Evolutionary conservation across 1,284 basidiomycete species (phyloP).

Genomic region (Ganoderma boninense): DNA sequence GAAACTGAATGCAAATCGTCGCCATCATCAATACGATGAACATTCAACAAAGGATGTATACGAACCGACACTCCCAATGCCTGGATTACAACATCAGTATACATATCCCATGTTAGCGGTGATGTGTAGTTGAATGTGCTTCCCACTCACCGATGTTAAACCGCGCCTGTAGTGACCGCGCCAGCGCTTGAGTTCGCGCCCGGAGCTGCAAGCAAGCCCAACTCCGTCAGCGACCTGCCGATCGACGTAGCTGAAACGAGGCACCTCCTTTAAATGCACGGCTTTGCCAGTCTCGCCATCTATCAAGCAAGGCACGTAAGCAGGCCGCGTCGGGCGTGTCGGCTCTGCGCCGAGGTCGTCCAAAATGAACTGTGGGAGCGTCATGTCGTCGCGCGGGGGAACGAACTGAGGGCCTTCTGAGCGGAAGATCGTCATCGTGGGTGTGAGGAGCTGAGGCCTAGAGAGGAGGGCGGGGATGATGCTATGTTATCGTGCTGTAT

Average conservation of each 20-base stretch:
- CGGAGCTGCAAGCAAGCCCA: not conserved
- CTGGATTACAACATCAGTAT: not conserved
- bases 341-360: slow-evolving; percentile 1
- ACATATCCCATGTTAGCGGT: not conserved
- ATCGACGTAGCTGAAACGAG: not conserved
- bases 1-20: too few species aligned
- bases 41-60: too few species aligned
- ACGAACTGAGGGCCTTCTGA: not conserved
- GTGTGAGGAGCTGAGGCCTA: too few species aligned
- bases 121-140: too few species aligned
- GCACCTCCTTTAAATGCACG: not conserved
- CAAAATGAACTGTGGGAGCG: slow-evolving; percentile 7
- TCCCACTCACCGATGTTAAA: not conserved
- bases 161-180: not conserved
- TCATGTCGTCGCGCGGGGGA: slow-evolving; percentile 5
- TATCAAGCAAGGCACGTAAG: slow-evolving; percentile 3
- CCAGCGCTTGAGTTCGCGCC: not conserved
- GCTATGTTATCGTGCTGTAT: too few species aligned
- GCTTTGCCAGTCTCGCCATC: not conserved
- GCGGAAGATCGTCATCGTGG: slow-evolving; percentile 1
- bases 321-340: not conserved
- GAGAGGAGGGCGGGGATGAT: too few species aligned
- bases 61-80: not conserved
- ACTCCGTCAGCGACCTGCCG: not conserved
- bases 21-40: too few species aligned